Evolutionary conservation across 2,329 filamentous ascomycete species (phyloP).

Genomic region (Trichoderma atrobrunneum): DNA sequence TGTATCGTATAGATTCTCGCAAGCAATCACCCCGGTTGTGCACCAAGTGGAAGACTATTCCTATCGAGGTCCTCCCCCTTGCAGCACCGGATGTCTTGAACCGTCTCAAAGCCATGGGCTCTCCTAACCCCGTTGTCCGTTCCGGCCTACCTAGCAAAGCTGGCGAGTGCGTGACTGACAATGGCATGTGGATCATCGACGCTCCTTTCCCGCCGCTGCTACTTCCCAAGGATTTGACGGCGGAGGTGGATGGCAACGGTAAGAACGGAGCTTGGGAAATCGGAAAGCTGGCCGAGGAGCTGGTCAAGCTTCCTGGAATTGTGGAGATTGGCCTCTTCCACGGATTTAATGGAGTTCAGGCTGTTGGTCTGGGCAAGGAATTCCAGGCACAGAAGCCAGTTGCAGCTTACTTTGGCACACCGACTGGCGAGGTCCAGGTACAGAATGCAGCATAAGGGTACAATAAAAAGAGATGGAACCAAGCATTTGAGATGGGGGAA

Average conservation of each 20-base stretch:
- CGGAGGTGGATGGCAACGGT: constrained; percentile 50
- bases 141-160: constrained; percentile 73
- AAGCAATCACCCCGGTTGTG: constrained; percentile 78
- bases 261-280: constrained; percentile 72
- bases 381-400: constrained; percentile 84
- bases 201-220: constrained; percentile 79
- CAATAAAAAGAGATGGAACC: background rate
- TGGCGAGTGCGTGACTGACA: constrained; percentile 65
- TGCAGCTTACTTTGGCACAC: constrained; percentile 92
- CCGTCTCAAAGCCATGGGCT: constrained; percentile 71
- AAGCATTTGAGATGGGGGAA: background rate
- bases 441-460: constrained; percentile 22
- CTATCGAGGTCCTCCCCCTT: constrained; percentile 89
- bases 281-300: constrained; percentile 64
- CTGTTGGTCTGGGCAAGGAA: constrained; percentile 49
- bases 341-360: constrained; percentile 73
- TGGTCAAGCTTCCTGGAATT: constrained; percentile 82
- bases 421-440: constrained; percentile 61
- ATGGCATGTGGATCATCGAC: constrained; percentile 77
- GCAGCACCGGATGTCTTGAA: constrained; percentile 73
- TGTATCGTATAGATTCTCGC: constrained; percentile 64
- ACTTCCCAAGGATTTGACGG: constrained; percentile 52
- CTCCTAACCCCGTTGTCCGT: constrained; percentile 66
- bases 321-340: constrained; percentile 90
- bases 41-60: constrained; percentile 77